phyloP scores from a whole-genome alignment of 1,139 yeast species.

The Lodderomyces jiufengensis region DNA sequence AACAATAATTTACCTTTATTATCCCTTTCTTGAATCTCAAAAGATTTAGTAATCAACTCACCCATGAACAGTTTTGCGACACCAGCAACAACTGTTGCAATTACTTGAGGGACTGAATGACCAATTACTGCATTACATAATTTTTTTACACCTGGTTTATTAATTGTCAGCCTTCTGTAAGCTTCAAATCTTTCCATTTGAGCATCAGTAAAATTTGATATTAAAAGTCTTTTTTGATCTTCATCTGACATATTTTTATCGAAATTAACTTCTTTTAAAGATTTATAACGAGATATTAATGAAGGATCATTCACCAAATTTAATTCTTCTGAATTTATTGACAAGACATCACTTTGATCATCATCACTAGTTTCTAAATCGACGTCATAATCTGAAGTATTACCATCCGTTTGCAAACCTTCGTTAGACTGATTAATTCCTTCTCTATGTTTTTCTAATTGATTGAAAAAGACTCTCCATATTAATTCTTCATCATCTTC shows the following conservation, averaged over 20 bases:
- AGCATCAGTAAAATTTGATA: conserved; percentile 71
- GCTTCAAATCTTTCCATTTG: conserved; percentile 89
- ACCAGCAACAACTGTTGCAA: conserved; percentile 82
- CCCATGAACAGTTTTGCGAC: conserved; percentile 85
- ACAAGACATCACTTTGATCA: background rate
- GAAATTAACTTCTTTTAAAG: conserved; percentile 21
- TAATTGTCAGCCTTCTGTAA: conserved; percentile 77
- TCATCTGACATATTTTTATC: conserved; percentile 31
- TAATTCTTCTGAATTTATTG: conserved; percentile 22
- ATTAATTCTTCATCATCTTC: conserved; percentile 48
- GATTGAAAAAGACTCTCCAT: conserved; percentile 41
- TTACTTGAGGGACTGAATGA: conserved; percentile 79
- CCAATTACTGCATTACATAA: conserved; percentile 76
- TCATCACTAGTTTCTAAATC: background rate
- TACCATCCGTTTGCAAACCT: too few relatives aligned
- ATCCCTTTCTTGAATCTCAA: conserved; percentile 59
- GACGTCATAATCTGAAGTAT: too few relatives aligned
- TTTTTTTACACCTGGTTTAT: conserved; percentile 75
- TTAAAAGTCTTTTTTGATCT: conserved; percentile 61
- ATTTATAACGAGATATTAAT: conserved; percentile 29
- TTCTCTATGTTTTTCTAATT: conserved; percentile 16
- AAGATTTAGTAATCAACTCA: conserved; percentile 79
- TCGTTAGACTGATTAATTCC: too few relatives aligned
- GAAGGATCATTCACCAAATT: conserved; percentile 32
- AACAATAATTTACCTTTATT: conserved; percentile 40